Conservation (phyloP, 441 rosid species). For the Macaranga tanarius region DNA sequence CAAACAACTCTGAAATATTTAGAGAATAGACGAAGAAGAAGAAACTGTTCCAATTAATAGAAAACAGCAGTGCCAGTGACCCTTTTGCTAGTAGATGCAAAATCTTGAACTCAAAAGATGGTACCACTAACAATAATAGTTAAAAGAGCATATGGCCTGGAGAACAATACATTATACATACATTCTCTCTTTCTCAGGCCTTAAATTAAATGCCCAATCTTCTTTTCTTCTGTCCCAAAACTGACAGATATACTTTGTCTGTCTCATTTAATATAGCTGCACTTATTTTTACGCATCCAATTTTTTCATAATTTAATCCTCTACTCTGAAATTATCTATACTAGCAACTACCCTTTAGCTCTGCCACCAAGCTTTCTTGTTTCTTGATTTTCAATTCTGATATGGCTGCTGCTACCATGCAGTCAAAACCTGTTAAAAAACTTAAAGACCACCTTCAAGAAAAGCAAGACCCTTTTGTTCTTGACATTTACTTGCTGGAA, state of each 20-base stretch:
- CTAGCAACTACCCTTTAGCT: background rate
- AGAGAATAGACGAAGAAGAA: background rate
- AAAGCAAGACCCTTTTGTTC: slow-evolving; percentile 58
- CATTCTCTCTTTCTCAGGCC: slow-evolving; percentile 13
- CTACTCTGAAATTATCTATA: background rate
- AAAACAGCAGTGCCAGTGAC: background rate
- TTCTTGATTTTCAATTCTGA: slow-evolving; percentile 5
- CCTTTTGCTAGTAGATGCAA: background rate
- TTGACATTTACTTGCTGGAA: slow-evolving; percentile 41
- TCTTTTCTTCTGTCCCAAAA: slow-evolving; percentile 24
- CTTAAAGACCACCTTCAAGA: slow-evolving; percentile 56
- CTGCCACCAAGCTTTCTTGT: background rate
- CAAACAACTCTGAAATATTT: background rate
- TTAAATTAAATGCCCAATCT: slow-evolving; percentile 26
- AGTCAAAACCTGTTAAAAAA: slow-evolving; percentile 27
- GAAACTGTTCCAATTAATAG: background rate
- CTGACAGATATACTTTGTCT: slow-evolving; percentile 38
- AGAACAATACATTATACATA: background rate
- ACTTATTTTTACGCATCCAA: background rate
- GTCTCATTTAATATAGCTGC: slow-evolving; percentile 23
- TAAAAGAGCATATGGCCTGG: slow-evolving; percentile 14
- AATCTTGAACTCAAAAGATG: background rate
- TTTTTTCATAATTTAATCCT: background rate
- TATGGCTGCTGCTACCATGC: slow-evolving; percentile 32
- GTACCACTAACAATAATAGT: background rate